A percentile compares a stretch with the other conserved stretches of the same genome.
Evolutionary conservation across 495 filamentous ascomycete species (phyloP).

Genomic region (Melanomma pulvis-pyrius): DNA sequence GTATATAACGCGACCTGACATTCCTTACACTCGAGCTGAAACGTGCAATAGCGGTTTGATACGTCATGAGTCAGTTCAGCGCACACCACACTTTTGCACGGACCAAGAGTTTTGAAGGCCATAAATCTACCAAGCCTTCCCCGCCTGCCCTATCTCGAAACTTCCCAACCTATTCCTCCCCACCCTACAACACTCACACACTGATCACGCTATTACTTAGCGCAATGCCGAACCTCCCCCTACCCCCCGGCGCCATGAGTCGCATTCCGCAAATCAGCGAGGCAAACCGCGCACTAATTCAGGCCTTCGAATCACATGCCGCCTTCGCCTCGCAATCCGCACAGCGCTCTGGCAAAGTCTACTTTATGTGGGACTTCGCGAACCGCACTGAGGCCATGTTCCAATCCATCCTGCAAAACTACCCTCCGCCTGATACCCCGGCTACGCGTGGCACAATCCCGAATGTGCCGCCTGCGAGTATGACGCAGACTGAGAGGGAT

Average conservation of each 20-base stretch:
- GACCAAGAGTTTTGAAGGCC: not conserved
- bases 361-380: slow-evolving; percentile 25
- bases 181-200: too few species aligned
- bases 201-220: too few species aligned
- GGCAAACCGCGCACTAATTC: slow-evolving; percentile 7
- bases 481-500: not conserved
- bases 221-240: not conserved
- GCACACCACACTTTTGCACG: not conserved
- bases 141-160: too few species aligned
- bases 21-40: not conserved
- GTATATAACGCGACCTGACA: not conserved
- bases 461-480: not conserved
- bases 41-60: not conserved
- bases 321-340: slow-evolving; percentile 13
- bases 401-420: slow-evolving; percentile 10
- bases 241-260: not conserved
- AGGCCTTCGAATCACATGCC: slow-evolving; percentile 20
- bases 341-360: not conserved
- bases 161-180: not conserved
- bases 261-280: not conserved
- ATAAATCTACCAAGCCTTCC: too few species aligned
- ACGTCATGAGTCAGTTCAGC: not conserved
- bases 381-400: slow-evolving; percentile 15
- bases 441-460: slow-evolving; percentile 1
- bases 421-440: slow-evolving; percentile 1